Base-by-base conservation (phyloP, 2,329 filamentous ascomycete genomes). In the Samsoniella hepiali region DNA sequence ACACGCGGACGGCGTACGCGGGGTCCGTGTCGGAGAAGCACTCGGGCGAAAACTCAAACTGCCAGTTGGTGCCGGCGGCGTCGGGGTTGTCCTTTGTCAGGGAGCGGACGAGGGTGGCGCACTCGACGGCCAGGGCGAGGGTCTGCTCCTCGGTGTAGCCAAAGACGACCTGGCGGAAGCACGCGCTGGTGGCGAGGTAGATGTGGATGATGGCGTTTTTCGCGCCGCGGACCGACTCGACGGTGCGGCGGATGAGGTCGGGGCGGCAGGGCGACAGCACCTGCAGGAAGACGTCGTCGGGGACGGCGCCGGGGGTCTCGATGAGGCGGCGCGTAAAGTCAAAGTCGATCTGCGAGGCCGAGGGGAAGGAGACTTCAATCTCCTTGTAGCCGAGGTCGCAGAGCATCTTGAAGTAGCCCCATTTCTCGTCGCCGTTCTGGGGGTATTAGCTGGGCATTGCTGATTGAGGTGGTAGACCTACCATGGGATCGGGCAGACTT, bases 151-250 rank as follows among this genome's bases (percentile, higher is more conserved):
- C 89, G 64, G 88, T 85, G 84, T 93, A 95, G 72, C 88, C 87
- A 77, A 99, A 98, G 65, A 98, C 90, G 63, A 98, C 88, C 65
- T 88, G 85, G 66, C 93, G 91, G 84, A 99, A 99, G 76, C 94
- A 99, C 70, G 93, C 92, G 79, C 91, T 96, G 7, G 95, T 97
- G 56, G 95, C 94, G 57, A 99, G 88, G 79, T 98, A 99, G 71
- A 98, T 89, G 78, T 98, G 94, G 68, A 98, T 84, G 68, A 98
- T 90, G 61, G 91, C 95, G 76, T 96, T 97, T 80, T 97, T 97
- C 32, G 92, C 87, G 55, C 94, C 94, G 74, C 85, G 88, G 67
- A 98, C 81, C 63, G 93, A 92, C 71, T 98, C 91, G 68, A 98
- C 91, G 22, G 94, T 97, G 67, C 90, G 85, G 69, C 85, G 84